Evolutionary conservation across 768 basidiomycete species (phyloP).

Genomic region (Asterophora parasitica): DNA sequence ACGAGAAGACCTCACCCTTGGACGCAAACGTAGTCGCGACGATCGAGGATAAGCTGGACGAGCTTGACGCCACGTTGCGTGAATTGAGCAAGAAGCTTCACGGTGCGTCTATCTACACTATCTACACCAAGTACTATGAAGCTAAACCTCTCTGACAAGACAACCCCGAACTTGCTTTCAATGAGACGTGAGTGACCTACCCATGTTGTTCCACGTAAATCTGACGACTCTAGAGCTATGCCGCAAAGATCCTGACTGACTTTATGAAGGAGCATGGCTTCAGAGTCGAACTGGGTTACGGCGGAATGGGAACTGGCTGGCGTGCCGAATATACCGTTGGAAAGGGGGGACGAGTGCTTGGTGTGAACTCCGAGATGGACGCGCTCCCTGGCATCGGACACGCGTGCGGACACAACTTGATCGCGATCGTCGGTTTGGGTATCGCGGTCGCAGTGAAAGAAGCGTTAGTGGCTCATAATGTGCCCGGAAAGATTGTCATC

Average conservation of each 20-base stretch:
- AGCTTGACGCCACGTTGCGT: slow-evolving; percentile 49
- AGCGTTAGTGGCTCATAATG: slow-evolving; percentile 56
- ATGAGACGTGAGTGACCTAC: slow-evolving; percentile 48
- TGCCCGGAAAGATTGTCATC: slow-evolving; percentile 65
- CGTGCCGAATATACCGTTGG: slow-evolving; percentile 64
- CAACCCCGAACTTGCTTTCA: slow-evolving; percentile 62
- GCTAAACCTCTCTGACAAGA: too few species aligned
- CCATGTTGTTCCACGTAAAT: neutral
- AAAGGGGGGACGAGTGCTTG: slow-evolving; percentile 57
- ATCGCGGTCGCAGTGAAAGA: slow-evolving; percentile 69
- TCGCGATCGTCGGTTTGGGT: slow-evolving; percentile 73
- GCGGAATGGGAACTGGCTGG: slow-evolving; percentile 74
- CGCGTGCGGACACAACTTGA: slow-evolving; percentile 81
- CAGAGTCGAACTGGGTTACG: slow-evolving; percentile 64
- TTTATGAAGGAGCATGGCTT: slow-evolving; percentile 71
- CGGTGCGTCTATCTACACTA: slow-evolving; percentile 43
- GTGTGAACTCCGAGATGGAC: slow-evolving; percentile 81
- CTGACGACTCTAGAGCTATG: slow-evolving; percentile 41
- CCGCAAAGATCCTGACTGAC: slow-evolving; percentile 62
- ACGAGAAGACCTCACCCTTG: slow-evolving; percentile 13
- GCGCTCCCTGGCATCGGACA: slow-evolving; percentile 54
- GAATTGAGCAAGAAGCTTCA: slow-evolving; percentile 68
- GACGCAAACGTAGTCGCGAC: slow-evolving; percentile 40
- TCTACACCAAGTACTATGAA: neutral
- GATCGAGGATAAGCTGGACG: slow-evolving; percentile 51